Conservation (phyloP, 1,139 yeast species). For the Blastobotrys proliferans region DNA sequence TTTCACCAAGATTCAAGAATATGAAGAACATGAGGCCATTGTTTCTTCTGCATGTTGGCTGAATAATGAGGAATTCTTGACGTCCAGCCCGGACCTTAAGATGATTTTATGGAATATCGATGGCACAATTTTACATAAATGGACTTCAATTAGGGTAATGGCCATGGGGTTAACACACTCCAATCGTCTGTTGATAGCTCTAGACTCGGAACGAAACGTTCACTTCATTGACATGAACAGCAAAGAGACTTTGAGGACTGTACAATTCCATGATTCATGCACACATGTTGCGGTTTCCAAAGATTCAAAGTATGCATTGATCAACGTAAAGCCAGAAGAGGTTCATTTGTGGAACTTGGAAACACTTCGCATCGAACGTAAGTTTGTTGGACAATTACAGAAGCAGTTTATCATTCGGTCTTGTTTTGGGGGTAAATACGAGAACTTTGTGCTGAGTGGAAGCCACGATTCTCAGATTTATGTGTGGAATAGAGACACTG, state of each 20-base stretch:
- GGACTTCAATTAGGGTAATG: conserved; percentile 53
- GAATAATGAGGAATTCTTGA: conserved; percentile 56
- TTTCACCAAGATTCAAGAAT: neutral
- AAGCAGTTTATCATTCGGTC: conserved; percentile 65
- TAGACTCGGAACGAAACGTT: conserved; percentile 38
- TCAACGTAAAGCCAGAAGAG: conserved; percentile 73
- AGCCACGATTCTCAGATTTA: conserved; percentile 78
- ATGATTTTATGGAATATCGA: conserved; percentile 57
- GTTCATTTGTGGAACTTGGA: conserved; percentile 72
- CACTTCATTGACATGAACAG: conserved; percentile 47
- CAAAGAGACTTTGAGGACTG: conserved; percentile 32
- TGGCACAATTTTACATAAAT: conserved; percentile 40
- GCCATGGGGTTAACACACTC: conserved; percentile 66
- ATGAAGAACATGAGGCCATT: conserved; percentile 22
- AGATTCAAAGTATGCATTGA: conserved; percentile 47
- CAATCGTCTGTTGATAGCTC: conserved; percentile 38
- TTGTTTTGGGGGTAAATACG: conserved; percentile 67
- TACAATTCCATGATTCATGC: conserved; percentile 41
- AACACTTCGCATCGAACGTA: conserved; percentile 49
- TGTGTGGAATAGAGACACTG: conserved; percentile 75
- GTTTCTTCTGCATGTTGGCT: conserved; percentile 75
- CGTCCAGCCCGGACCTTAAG: conserved; percentile 77
- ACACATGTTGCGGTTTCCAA: conserved; percentile 47
- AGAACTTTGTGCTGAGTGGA: conserved; percentile 71
- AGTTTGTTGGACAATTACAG: conserved; percentile 69